phyloP scores from a whole-genome alignment of 768 basidiomycete species.

The Lentinula boryana region DNA sequence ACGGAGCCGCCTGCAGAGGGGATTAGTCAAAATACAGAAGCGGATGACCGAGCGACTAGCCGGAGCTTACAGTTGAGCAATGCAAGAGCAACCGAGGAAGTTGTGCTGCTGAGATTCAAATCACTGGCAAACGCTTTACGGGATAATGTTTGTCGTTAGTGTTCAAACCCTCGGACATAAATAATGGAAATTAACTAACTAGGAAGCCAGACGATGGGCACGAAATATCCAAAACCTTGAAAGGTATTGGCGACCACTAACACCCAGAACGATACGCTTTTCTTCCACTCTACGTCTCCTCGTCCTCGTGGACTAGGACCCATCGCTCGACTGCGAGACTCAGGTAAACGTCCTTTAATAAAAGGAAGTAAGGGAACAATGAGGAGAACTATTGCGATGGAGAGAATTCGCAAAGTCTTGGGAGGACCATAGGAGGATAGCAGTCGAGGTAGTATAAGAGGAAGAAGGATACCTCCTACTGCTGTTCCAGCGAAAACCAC shows the following conservation, averaged over 20 bases:
- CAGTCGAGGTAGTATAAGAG: slow-evolving; percentile 19
- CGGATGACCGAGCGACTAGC: background rate
- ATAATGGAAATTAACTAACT: slow-evolving; percentile 10
- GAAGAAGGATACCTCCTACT: slow-evolving; percentile 21
- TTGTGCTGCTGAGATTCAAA: slow-evolving; percentile 11
- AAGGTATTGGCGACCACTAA: slow-evolving; percentile 16
- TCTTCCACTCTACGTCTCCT: slow-evolving; percentile 13
- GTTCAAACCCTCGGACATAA: background rate
- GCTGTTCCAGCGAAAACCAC: slow-evolving; percentile 24
- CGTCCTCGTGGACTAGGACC: slow-evolving; percentile 14
- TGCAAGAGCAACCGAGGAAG: slow-evolving; percentile 14
- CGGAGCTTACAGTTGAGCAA: slow-evolving; percentile 17
- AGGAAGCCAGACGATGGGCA: slow-evolving; percentile 21
- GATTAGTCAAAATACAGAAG: background rate
- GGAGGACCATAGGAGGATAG: slow-evolving; percentile 16
- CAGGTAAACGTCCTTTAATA: slow-evolving; percentile 20
- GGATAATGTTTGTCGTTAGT: background rate
- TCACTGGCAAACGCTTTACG: slow-evolving; percentile 16
- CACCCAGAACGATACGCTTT: slow-evolving; percentile 17
- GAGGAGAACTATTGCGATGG: slow-evolving; percentile 14
- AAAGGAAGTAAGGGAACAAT: slow-evolving; percentile 20
- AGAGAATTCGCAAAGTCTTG: slow-evolving; percentile 19
- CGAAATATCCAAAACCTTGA: slow-evolving; percentile 21
- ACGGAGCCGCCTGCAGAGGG: slow-evolving; percentile 12
- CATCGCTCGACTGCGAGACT: slow-evolving; percentile 10